A percentile compares a stretch with the other conserved stretches of the same genome.
Evolutionary conservation across 768 basidiomycete genomes (phyloP).

Genomic region (Pholiota microspora): DNA sequence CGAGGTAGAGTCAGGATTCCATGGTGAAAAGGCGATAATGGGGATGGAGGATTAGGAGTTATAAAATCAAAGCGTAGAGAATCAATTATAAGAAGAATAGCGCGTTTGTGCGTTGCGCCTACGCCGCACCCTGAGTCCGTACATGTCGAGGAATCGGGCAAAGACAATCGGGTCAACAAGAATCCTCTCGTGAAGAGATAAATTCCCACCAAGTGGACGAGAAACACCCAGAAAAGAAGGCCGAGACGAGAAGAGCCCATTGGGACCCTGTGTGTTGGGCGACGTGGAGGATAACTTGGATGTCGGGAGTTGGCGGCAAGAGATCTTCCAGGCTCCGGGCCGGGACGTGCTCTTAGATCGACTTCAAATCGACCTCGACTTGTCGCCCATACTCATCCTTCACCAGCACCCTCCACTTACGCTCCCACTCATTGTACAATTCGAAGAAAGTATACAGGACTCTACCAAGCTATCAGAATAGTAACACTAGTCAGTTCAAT

Average conservation of each 20-base stretch:
- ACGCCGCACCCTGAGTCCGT: conserved; percentile 41
- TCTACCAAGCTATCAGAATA: no score
- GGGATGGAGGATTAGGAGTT: conserved; percentile 62
- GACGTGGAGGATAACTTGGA: neutral
- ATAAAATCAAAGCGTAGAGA: conserved; percentile 94
- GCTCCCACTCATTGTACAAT: no score
- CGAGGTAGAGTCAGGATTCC: conserved; percentile 78
- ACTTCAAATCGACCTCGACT: no score
- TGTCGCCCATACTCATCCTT: no score
- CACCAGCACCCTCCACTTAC: no score
- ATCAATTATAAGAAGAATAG: conserved; percentile 87
- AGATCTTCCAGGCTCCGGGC: no score
- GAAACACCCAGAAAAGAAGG: conserved; percentile 53
- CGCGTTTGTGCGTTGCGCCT: conserved; percentile 69
- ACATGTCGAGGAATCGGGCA: conserved; percentile 54
- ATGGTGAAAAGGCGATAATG: conserved; percentile 71
- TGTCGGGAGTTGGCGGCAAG: no score
- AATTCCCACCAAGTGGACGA: conserved; percentile 74
- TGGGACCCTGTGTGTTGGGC: neutral
- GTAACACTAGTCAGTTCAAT: no score
- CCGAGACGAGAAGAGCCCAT: conserved; percentile 10
- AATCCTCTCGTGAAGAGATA: conserved; percentile 93
- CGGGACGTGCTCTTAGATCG: no score
- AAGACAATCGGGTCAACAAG: conserved; percentile 74
- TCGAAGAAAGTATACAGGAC: no score